A percentile compares a stretch with the other conserved stretches of the same genome.
Evolutionary conservation across 768 basidiomycete species (phyloP).

Genomic region (Harrya chromipes): DNA sequence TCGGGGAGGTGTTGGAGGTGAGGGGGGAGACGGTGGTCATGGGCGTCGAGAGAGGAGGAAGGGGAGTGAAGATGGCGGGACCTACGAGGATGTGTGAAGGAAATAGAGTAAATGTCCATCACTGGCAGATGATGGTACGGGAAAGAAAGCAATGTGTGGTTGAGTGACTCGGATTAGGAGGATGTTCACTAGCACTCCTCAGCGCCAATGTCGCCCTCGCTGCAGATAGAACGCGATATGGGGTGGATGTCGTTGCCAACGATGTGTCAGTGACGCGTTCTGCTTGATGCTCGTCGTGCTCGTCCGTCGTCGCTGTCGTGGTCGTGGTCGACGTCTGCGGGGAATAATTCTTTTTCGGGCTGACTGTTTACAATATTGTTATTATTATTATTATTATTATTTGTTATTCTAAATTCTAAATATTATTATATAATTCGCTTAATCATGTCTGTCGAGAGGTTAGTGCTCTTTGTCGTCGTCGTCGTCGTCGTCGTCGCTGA

Average conservation of each 20-base stretch:
- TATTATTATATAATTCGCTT: slow-evolving; percentile 1
- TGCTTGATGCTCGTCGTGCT: slow-evolving; percentile 16
- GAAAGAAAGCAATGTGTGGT: background rate
- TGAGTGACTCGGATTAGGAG: slow-evolving; percentile 23
- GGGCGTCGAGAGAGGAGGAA: slow-evolving; percentile 61
- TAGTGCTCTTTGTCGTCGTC: slow-evolving; percentile 21
- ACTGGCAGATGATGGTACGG: background rate
- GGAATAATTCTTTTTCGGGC: slow-evolving; percentile 21
- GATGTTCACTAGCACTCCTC: slow-evolving; percentile 20
- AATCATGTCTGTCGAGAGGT: slow-evolving; percentile 11
- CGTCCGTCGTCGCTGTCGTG: slow-evolving; percentile 15
- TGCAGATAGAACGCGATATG: slow-evolving; percentile 1
- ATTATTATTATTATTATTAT: slow-evolving; percentile 8
- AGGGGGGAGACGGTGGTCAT: slow-evolving; percentile 45
- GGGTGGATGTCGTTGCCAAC: slow-evolving; percentile 4
- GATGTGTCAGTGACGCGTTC: slow-evolving; percentile 18
- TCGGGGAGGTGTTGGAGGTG: slow-evolving; percentile 36
- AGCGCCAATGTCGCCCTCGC: slow-evolving; percentile 10
- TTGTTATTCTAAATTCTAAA: slow-evolving; percentile 4
- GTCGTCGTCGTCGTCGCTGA: background rate
- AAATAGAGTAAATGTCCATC: slow-evolving; percentile 96
- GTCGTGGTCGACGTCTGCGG: slow-evolving; percentile 21
- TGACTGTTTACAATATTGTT: slow-evolving; percentile 1
- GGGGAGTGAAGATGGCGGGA: slow-evolving; percentile 60
- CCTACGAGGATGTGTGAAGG: slow-evolving; percentile 88